Evolutionary conservation across 305 asterid species (phyloP), one percentile per base, ranked within the genome.

Genomic region (Euphrasia arctica): DNA sequence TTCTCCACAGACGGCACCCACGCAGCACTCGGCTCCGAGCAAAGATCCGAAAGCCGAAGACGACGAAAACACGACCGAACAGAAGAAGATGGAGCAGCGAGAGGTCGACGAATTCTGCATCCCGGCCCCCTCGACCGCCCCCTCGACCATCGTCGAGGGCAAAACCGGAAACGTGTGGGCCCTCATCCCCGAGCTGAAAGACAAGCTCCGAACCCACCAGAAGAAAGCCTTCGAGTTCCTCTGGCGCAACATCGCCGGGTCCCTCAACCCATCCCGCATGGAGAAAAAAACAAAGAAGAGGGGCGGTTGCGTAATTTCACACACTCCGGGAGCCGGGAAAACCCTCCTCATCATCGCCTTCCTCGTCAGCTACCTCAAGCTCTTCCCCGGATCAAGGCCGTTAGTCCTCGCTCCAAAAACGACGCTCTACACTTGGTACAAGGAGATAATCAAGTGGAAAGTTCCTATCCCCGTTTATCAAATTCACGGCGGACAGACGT

Each of bases 261-360:
- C 96, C 4, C 67, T 85, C 63, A 74, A 56, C 39, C 99, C 99
- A 1, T 73, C 89, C 12, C 79, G 74, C 22, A 93, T 93, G 95
- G 87, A 88, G 68, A 67, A 79, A 62, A 79, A 73, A 70, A 67
- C 75, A 65, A 80, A 86, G 73, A 77, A 58, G 41, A 75, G 97
- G 66, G 99, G 99, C 4, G 99, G 99, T 7, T 93, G 99, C 58
- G 97, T 88, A 42, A 83, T 93, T 65, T 93, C 99, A n/a, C 99
- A 93, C 70, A 14, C 99, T 31, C 99, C 99, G 8, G 99, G 99
- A 22, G 99, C 99, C 3, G 99, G 99, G 0, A 93, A 90, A 65
- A 93, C 99, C 42, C 64, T 93, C 56, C 92, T 90, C 69, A 88
- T 93, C 69, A 90, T 90, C 43, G 82, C 99, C 0, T 93, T 93